Base-by-base conservation (phyloP, 768 basidiomycete genomes). In the Rhizopogon sp. region DNA sequence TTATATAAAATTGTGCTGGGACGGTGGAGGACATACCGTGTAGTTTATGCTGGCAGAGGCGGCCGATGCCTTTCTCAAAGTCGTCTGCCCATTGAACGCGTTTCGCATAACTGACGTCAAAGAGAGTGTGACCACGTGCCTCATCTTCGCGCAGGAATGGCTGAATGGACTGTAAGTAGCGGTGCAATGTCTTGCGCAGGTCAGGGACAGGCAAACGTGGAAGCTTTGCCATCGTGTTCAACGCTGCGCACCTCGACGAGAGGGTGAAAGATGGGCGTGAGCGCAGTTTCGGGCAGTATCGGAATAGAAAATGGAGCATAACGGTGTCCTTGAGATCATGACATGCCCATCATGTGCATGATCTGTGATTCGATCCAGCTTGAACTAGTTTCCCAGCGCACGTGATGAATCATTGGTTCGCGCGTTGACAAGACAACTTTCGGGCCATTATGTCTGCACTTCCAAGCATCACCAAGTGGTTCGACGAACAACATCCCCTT, bases 161-260 rank as follows among this genome's bases (percentile, higher is more conserved):
- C 51, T 84, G 77, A 1, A 98, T 69, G 16, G 90, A 88, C 52
- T 79, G 79, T 17, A 95, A 71, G 66, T 97, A 98, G 54, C 78
- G 80, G 60, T 88, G 79, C 39, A 98, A 74, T 0, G 90, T 89
- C 62, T 82, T 77, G 33, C 79, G 77, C 2, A 98, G 79, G 56
- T 85, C 79, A 16, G 93, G 94, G 3, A 97, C 81, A 1, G 95
- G 95, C 9, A 97, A 76, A 54, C 90, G 83, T 10, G 87, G 87
- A 35, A 90, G 66, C 22, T 56, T 56, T 29, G 50, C 28, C 50
- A 57, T 53, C 14, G 45, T 39, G 17, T 16, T 55, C 29, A 40
- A 14, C 55, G 49, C 10, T 16, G 29, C 46, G 6, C 22, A 13
- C 33, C 41, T 50, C 33, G 45, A 49, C 6, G 42, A n/a, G 42